Percentiles rank a stretch among this genome's conserved stretches.
Evolutionary conservation across 2,329 filamentous ascomycete species (phyloP).

Genomic region (Fusarium buxicola): DNA sequence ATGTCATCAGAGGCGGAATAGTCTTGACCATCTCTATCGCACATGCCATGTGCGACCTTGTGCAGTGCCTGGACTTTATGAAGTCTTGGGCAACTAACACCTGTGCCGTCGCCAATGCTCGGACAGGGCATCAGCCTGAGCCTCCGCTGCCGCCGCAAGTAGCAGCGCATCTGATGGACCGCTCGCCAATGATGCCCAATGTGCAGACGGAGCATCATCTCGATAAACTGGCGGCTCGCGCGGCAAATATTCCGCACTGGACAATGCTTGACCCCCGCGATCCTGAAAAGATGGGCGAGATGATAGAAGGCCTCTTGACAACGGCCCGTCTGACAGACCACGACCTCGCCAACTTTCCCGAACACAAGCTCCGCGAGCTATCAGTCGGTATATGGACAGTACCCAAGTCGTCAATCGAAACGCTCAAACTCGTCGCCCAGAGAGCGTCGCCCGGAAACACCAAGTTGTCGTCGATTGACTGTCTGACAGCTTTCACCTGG

Average conservation of each 20-base stretch:
- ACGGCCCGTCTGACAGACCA: conserved; percentile 10
- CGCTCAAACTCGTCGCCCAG: not conserved
- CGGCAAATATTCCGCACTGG: not conserved
- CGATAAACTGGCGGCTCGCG: conserved; percentile 4
- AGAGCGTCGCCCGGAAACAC: not conserved
- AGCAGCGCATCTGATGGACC: conserved; percentile 6
- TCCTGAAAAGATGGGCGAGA: not conserved
- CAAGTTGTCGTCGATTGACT: conserved; percentile 10
- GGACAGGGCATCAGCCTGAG: not conserved
- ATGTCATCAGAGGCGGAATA: conserved; percentile 8
- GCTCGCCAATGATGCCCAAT: conserved; percentile 1
- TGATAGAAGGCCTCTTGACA: conserved; percentile 2
- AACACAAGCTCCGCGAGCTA: conserved; percentile 6
- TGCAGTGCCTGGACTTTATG: conserved; percentile 15
- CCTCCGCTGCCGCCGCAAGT: conserved; percentile 6
- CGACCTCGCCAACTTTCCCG: not conserved
- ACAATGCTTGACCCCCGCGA: conserved; percentile 10
- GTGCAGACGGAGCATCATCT: conserved; percentile 9
- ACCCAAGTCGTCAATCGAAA: not conserved
- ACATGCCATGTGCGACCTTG: conserved; percentile 16
- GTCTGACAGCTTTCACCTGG: conserved; percentile 14
- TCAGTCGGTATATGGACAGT: conserved; percentile 14
- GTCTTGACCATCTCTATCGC: conserved; percentile 19
- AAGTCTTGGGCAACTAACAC: conserved; percentile 15
- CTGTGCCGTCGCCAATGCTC: not conserved